Conservation (phyloP, 371 early-diverging fungal genomes). For the Lichtheimia ramosa region DNA sequence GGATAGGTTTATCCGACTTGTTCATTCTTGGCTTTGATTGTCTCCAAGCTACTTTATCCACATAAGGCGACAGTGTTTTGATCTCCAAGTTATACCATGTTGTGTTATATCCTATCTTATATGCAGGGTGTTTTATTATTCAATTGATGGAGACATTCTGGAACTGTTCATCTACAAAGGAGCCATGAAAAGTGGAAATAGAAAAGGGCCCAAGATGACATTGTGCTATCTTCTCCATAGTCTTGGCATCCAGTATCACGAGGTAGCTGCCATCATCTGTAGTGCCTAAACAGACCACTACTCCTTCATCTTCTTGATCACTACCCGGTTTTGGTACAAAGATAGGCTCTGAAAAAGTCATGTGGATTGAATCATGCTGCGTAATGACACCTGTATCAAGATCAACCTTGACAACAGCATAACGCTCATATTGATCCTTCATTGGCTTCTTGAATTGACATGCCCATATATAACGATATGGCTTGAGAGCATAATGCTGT, state of each 20-base stretch:
- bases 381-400: conserved; percentile 16
- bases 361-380: conserved; percentile 21
- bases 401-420: conserved; percentile 47
- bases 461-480: conserved; percentile 38
- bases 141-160: conserved; percentile 29
- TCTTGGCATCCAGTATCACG: conserved; percentile 56
- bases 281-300: conserved; percentile 52
- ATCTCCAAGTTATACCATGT: too few species aligned
- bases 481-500: conserved; percentile 9
- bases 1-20: too few species aligned
- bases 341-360: conserved; percentile 63
- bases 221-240: conserved; percentile 52
- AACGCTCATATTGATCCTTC: conserved; percentile 19
- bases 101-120: too few species aligned
- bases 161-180: conserved; percentile 37
- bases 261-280: conserved; percentile 40
- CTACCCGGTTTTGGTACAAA: conserved; percentile 55
- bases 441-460: conserved; percentile 3
- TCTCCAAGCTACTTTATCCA: too few species aligned
- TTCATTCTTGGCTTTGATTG: too few species aligned
- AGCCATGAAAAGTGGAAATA: conserved; percentile 59
- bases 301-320: conserved; percentile 61
- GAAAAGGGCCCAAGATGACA: conserved; percentile 46
- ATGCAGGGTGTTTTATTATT: too few species aligned
- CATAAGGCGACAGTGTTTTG: too few species aligned